Evolutionary conservation across 768 basidiomycete species (phyloP), one percentile per base, ranked within the genome.

Genomic region (Dioszegia aurantiaca): DNA sequence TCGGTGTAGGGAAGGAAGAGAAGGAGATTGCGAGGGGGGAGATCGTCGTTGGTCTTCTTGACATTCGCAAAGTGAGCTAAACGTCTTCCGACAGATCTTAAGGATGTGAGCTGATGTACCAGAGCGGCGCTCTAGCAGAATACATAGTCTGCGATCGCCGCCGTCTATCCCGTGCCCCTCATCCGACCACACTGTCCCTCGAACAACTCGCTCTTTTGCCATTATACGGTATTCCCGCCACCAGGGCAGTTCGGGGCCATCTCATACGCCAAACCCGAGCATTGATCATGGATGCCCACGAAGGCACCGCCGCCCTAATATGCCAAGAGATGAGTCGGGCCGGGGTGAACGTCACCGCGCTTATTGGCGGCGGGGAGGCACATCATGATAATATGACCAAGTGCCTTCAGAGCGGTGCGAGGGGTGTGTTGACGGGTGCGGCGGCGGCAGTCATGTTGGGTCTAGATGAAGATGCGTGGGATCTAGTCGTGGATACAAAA

Each of bases 81-180:
- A 53, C 53, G 46, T n/a, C 27, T 30, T 48, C n/a, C n/a, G 14
- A 23, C 4, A 24, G 26, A n/a, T 27, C 10, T 23, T 2, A 10
- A 24, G 11, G 21, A 6, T 42, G 26, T 21, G 6, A 59, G 39
- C 64, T 60, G 30, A 60, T 55, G 27, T 12, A 42, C 16, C 63
- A 91, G 89, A 86, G 84, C 64, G 91, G 92, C 47, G 88, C 88
- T 5, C 81, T 94, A 21, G 82, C 89, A n/a, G 89, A 95, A 77
- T 94, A 90, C 78, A 83, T 94, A 59, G 80, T 89, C 24, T 82
- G 86, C 23, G 89, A 94, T 69, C 84, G 88, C 27, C 87, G 86
- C 68, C 83, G 88, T 14, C 77, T 93, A 0, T 83, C 86, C 60
- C 82, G 87, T 16, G 83, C 87, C 9, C 87, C 89, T 0, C 82